Evolutionary conservation across 1,139 yeast genomes (phyloP).

Genomic region (Lodderomyces jiufengensis): DNA sequence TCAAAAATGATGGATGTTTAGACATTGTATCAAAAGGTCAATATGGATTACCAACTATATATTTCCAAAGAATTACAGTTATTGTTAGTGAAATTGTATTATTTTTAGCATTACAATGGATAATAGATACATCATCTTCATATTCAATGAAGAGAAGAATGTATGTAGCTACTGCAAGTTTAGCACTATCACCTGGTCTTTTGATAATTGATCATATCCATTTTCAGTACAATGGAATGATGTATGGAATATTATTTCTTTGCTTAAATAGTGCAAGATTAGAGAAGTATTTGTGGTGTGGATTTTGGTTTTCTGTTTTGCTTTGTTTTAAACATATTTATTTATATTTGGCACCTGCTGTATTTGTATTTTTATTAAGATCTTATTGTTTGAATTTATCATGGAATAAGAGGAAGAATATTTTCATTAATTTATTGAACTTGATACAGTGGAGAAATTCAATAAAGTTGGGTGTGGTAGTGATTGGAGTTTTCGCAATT

Average conservation of each 20-base stretch:
- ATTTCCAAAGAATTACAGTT: conserved; percentile 80
- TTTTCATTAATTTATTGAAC: conserved; percentile 25
- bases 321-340: conserved; percentile 94
- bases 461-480: conserved; percentile 62
- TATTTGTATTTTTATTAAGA: conserved; percentile 72
- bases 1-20: conserved; percentile 72
- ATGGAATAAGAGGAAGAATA: conserved; percentile 23
- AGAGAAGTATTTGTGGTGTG: conserved; percentile 58
- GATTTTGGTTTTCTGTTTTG: conserved; percentile 67
- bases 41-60: conserved; percentile 74
- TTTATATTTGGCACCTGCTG: conserved; percentile 91
- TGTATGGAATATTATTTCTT: conserved; percentile 77
- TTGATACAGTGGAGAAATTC: conserved; percentile 58
- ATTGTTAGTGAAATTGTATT: conserved; percentile 71
- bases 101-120: conserved; percentile 69
- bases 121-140: conserved; percentile 48
- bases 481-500: conserved; percentile 54
- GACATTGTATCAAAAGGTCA: conserved; percentile 62
- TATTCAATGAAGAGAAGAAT: conserved; percentile 39
- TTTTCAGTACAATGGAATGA: conserved; percentile 91
- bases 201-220: conserved; percentile 88
- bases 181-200: conserved; percentile 85
- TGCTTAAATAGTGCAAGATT: conserved; percentile 70
- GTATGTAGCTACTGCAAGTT: conserved; percentile 77
- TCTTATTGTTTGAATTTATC: conserved; percentile 57